phyloP scores from a whole-genome alignment of 177 flowering plant genomes.

The Vitis hybrid region DNA sequence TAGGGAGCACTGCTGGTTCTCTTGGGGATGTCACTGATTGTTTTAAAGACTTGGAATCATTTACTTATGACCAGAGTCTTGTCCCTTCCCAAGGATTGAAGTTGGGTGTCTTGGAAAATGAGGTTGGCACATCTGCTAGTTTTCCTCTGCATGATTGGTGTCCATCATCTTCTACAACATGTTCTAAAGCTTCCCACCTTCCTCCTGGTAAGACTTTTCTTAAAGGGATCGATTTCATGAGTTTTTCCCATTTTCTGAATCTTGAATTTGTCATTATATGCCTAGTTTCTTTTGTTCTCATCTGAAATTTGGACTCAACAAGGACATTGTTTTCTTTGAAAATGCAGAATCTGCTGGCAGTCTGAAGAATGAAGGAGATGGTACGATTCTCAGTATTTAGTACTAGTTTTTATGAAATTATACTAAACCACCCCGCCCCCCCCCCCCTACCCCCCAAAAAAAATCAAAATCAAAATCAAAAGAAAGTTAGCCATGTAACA shows the following conservation, averaged over 20 bases:
- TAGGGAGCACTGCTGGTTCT: conserved; percentile 33
- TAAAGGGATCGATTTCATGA: not conserved
- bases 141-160: conserved; percentile 18
- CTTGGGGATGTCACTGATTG: conserved; percentile 29
- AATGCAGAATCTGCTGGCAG: conserved; percentile 24
- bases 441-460: no score
- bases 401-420: not conserved
- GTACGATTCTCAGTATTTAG: conserved; percentile 16
- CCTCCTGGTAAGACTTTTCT: conserved; percentile 34
- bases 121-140: conserved; percentile 9
- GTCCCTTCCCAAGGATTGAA: conserved; percentile 39
- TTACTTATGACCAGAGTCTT: conserved; percentile 48
- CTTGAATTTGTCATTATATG: not conserved
- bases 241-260: not conserved
- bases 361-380: conserved; percentile 23
- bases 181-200: conserved; percentile 23
- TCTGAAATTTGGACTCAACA: not conserved
- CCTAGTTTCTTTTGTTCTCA: not conserved
- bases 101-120: conserved; percentile 14
- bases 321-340: conserved; percentile 11
- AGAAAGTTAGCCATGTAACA: no score
- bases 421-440: no score
- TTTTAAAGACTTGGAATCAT: conserved; percentile 48
- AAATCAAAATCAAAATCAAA: no score
- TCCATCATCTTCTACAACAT: conserved; percentile 24